phyloP scores from a whole-genome alignment of 768 basidiomycete genomes.

The Trichaptum fuscoviolaceum region DNA sequence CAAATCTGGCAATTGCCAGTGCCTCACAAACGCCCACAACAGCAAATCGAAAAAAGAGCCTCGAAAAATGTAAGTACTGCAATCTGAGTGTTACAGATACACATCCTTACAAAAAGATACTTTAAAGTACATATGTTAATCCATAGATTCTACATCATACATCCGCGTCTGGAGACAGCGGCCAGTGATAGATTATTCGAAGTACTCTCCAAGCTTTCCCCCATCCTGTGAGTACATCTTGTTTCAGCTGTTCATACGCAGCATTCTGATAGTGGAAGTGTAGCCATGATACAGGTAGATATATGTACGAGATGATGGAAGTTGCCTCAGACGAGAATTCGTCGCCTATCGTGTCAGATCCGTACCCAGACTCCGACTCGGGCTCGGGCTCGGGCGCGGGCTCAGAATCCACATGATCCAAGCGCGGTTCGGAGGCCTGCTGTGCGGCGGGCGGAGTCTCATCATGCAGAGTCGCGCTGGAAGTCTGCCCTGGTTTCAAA shows the following conservation, averaged over 20 bases:
- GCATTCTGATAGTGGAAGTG: slow-evolving; percentile 29
- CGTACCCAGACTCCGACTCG: neutral
- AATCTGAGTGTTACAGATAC: no score
- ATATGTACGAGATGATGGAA: slow-evolving; percentile 1
- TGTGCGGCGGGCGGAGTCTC: neutral
- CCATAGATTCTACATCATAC: neutral
- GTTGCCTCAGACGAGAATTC: slow-evolving; percentile 33
- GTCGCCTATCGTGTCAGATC: slow-evolving; percentile 17
- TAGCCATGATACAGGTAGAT: slow-evolving; percentile 10
- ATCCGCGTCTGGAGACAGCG: slow-evolving; percentile 36
- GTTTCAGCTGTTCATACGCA: slow-evolving; percentile 23
- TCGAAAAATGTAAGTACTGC: no score
- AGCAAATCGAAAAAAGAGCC: no score
- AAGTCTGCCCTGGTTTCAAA: neutral
- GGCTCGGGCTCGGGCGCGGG: neutral
- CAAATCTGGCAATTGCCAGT: neutral
- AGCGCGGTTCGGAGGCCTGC: neutral
- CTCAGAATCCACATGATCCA: neutral
- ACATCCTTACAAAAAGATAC: neutral
- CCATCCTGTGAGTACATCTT: slow-evolving; percentile 33
- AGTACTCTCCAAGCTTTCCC: slow-evolving; percentile 43
- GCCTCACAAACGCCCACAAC: no score
- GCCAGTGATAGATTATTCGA: slow-evolving; percentile 50
- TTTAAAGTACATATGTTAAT: neutral
- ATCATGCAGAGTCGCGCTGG: neutral